Conservation (phyloP, 2,329 filamentous ascomycete species). For the Aspergillus floridensis region DNA sequence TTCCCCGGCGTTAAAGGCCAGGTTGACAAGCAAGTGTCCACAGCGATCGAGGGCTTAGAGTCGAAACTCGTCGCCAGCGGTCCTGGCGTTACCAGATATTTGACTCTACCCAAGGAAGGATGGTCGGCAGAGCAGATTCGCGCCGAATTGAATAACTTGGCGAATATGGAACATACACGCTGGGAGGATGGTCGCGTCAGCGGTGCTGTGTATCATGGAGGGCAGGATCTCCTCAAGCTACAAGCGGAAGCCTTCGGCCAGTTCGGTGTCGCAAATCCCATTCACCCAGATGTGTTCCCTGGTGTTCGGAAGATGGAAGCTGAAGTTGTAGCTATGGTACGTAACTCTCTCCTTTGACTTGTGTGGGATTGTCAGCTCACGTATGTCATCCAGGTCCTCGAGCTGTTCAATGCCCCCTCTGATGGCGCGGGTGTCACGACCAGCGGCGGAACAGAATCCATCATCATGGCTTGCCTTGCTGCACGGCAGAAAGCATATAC, state of each 20-base stretch:
- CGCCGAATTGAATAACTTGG: slow-evolving; percentile 74
- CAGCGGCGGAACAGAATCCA: slow-evolving; percentile 91
- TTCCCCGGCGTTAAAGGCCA: slow-evolving; percentile 82
- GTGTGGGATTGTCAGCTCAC: slow-evolving; percentile 6
- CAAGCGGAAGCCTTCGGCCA: slow-evolving; percentile 91
- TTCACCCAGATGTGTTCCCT: slow-evolving; percentile 97
- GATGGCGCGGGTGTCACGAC: slow-evolving; percentile 85
- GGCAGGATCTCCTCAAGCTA: slow-evolving; percentile 73
- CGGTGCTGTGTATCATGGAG: slow-evolving; percentile 94
- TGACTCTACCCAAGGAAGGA: slow-evolving; percentile 77
- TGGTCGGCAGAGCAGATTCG: slow-evolving; percentile 76
- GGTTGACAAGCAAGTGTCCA: slow-evolving; percentile 79
- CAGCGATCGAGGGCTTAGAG: slow-evolving; percentile 77
- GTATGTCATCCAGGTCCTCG: slow-evolving; percentile 53
- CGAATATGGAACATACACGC: slow-evolving; percentile 84
- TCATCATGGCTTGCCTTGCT: slow-evolving; percentile 89
- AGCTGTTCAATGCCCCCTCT: slow-evolving; percentile 84
- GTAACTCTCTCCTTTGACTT: not conserved
- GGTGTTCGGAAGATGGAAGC: slow-evolving; percentile 99
- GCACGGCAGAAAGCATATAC: slow-evolving; percentile 83
- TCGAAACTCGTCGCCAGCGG: slow-evolving; percentile 75
- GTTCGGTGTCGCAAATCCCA: slow-evolving; percentile 93
- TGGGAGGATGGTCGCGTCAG: slow-evolving; percentile 97
- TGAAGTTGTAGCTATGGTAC: slow-evolving; percentile 92
- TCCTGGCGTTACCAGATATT: slow-evolving; percentile 68